Base-by-base conservation (phyloP, 1,139 yeast genomes). In the Scheffersomyces lignicola region DNA sequence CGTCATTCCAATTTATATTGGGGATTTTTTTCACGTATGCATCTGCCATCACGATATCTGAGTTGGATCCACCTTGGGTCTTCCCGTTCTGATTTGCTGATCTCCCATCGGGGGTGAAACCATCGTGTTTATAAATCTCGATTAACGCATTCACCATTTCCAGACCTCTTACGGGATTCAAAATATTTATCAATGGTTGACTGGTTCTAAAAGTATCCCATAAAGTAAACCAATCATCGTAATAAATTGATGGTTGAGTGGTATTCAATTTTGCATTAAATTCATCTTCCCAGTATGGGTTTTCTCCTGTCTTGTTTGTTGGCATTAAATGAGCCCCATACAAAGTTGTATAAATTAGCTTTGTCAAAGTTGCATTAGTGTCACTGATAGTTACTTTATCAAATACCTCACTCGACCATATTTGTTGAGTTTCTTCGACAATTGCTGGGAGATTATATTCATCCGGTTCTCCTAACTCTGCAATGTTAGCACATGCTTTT, bases 11-110 rank as follows among this genome's bases (percentile, higher is more conserved):
- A 40, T 61, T 42, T 3, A 62, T 43, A 5, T 38, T 36, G 5
- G 43, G 40, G 10, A 65, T 47, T 5, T 52, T 47, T 41, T 65
- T 65, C 12, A 58, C 48, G 34, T 45, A 62, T 1, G 68, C 70
- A 45, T 65, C 72, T 6, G 69, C 68, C 37, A 65, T 48, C n/a
- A 64, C 54, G 17, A 63, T 60, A 40, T 65, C 72, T 1, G 69
- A 62, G 38, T 65, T 62, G 27, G 65, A 54, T 0, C 71, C 71
- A 18, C 71, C 72, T 41, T 65, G 70, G 4, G 69, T 63, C 24
- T 62, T 47, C 8, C 70, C 70, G 34, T 62, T 60, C 39, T 65
- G 65, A 38, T 62, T 60, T 10, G 67, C 66, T 34, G 63, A 52
- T 26, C 71, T 47, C 5, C 64, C 69, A 43, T 65, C 71, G 1